Conservation (phyloP, 2,329 filamentous ascomycete genomes). For the Claviceps sorghi region DNA sequence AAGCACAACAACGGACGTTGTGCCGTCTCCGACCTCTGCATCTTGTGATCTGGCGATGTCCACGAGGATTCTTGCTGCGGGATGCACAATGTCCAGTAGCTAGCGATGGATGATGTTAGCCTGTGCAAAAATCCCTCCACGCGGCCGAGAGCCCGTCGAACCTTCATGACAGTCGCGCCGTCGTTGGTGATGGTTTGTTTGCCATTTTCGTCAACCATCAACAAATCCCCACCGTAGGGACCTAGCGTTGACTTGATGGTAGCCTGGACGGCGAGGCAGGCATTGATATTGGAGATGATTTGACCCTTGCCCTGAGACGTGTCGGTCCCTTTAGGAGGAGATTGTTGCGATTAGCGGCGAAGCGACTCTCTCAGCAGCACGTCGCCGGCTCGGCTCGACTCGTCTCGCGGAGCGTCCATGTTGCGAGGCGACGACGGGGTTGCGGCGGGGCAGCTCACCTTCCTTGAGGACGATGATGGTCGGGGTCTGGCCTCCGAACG, state of each 20-base stretch:
- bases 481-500: constrained; percentile 92
- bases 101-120: constrained; percentile 19
- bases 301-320: constrained; percentile 94
- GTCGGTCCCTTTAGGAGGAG: constrained; percentile 60
- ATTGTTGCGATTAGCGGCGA: not conserved
- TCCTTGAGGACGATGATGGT: constrained; percentile 97
- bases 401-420: constrained; percentile 2
- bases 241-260: constrained; percentile 94
- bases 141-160: constrained; percentile 19
- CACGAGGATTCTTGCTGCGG: constrained; percentile 89
- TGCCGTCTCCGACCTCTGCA: constrained; percentile 95
- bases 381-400: not conserved
- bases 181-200: constrained; percentile 97
- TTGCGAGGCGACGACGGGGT: constrained; percentile 7
- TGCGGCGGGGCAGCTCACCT: constrained; percentile 43
- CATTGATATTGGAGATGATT: constrained; percentile 96
- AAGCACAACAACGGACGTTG: constrained; percentile 90
- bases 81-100: constrained; percentile 97
- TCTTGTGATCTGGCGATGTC: constrained; percentile 98
- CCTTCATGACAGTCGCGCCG: constrained; percentile 98
- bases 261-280: constrained; percentile 85
- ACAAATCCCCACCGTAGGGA: constrained; percentile 88
- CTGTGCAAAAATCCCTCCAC: not conserved
- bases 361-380: not conserved
- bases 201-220: constrained; percentile 93